Evolutionary conservation across 192 early-diverging fungal genomes (phyloP).

Genomic region (Umbelopsis isabellina): DNA sequence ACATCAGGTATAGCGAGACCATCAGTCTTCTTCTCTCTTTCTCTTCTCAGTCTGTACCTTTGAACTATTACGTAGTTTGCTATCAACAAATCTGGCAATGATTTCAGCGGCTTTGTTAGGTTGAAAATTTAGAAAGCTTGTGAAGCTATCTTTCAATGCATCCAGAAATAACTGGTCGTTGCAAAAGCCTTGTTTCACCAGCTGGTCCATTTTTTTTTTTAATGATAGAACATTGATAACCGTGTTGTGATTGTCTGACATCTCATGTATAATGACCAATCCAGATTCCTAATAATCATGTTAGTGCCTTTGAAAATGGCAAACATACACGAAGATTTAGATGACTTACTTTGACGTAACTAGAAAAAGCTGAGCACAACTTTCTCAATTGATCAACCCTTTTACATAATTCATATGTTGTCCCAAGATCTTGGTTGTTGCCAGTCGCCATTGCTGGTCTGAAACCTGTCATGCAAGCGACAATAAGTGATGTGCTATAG

Average conservation of each 20-base stretch:
- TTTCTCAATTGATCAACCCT: constrained; percentile 61
- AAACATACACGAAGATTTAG: not conserved
- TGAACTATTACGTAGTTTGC: constrained; percentile 60
- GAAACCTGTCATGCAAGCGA: constrained; percentile 60
- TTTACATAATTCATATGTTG: constrained; percentile 70
- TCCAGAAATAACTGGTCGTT: constrained; percentile 53
- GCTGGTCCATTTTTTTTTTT: constrained; percentile 64
- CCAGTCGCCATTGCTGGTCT: constrained; percentile 72
- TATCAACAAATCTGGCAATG: constrained; percentile 74
- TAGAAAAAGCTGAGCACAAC: constrained; percentile 76
- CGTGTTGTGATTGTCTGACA: constrained; percentile 57
- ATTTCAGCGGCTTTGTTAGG: constrained; percentile 77
- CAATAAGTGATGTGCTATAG: not conserved
- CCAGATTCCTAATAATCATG: constrained; percentile 54
- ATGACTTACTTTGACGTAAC: constrained; percentile 39
- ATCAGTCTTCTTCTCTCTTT: not conserved
- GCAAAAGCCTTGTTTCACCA: constrained; percentile 60
- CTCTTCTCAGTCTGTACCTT: constrained; percentile 28
- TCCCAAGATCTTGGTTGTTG: constrained; percentile 63
- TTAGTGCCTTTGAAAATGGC: not conserved
- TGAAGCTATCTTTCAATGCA: constrained; percentile 72
- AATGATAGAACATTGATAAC: constrained; percentile 63
- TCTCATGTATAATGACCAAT: constrained; percentile 53
- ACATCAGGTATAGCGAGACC: not conserved
- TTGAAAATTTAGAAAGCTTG: constrained; percentile 71